Conservation (phyloP, 2,329 filamentous ascomycete genomes). For the Monascus ruber region DNA sequence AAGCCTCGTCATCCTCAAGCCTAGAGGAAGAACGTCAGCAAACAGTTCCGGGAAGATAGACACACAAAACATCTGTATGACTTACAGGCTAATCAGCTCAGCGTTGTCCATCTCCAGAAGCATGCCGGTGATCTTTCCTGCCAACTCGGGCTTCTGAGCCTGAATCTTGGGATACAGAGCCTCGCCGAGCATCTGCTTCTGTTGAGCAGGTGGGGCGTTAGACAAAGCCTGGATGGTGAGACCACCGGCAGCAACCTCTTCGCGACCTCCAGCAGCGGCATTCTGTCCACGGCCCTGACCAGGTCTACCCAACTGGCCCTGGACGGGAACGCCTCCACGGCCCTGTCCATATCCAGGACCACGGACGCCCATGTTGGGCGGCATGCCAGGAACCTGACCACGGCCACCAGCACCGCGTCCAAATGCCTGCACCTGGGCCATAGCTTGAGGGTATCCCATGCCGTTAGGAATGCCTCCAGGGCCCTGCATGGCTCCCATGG, state of each 20-base stretch:
- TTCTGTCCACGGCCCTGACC: slow-evolving; percentile 21
- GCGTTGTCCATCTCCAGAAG: slow-evolving; percentile 97
- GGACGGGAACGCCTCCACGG: slow-evolving; percentile 33
- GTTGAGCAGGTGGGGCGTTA: slow-evolving; percentile 55
- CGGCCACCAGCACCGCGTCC: slow-evolving; percentile 58
- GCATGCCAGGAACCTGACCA: slow-evolving; percentile 58
- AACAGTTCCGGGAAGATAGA: no score
- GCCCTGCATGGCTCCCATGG: slow-evolving; percentile 44
- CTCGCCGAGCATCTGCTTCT: slow-evolving; percentile 98
- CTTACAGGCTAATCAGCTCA: slow-evolving; percentile 92
- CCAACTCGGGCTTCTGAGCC: slow-evolving; percentile 84
- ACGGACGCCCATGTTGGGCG: slow-evolving; percentile 52
- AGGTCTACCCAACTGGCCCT: slow-evolving; percentile 29
- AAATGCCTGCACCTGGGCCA: slow-evolving; percentile 67
- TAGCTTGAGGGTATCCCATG: slow-evolving; percentile 67
- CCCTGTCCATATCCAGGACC: slow-evolving; percentile 35
- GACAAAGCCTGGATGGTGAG: slow-evolving; percentile 42
- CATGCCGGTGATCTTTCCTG: slow-evolving; percentile 99
- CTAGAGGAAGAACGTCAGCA: slow-evolving; percentile 35
- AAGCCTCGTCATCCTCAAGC: slow-evolving; percentile 76
- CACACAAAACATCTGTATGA: slow-evolving; percentile 18
- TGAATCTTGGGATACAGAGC: slow-evolving; percentile 98
- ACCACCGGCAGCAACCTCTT: slow-evolving; percentile 26
- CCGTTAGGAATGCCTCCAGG: slow-evolving; percentile 66
- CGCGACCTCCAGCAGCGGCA: slow-evolving; percentile 29